These are phyloP conservation scores for Polytolypa hystricis DNA, from an alignment of 2,329 filamentous ascomycete species.

Conservation along the genomic window DNA sequence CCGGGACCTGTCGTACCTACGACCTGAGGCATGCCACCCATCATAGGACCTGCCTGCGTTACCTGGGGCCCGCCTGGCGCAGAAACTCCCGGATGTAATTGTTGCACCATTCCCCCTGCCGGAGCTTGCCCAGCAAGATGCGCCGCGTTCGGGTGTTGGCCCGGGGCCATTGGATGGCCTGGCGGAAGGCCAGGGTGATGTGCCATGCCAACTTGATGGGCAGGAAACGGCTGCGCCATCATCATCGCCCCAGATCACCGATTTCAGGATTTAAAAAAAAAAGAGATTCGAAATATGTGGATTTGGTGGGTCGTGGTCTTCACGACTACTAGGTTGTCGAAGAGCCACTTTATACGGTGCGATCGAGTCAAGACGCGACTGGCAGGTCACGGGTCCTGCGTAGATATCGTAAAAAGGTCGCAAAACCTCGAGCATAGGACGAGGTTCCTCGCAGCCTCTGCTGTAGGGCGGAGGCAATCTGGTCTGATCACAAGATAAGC, in stretches of 20 bases:
- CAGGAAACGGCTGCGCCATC: constrained; percentile 46
- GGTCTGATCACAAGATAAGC: too few species aligned
- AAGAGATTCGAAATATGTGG: too few species aligned
- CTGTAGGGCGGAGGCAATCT: too few species aligned
- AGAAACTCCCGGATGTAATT: constrained; percentile 51
- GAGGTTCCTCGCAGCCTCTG: constrained; percentile 10
- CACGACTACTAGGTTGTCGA: too few species aligned
- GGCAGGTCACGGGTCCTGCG: constrained; percentile 22
- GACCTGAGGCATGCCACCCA: constrained; percentile 51
- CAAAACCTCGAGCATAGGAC: constrained; percentile 26
- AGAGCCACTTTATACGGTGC: too few species aligned
- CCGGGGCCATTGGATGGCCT: constrained; percentile 49
- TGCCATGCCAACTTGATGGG: constrained; percentile 47
- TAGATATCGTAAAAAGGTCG: constrained; percentile 20
- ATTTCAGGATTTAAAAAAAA: constrained; percentile 13
- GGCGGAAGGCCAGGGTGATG: constrained; percentile 48
- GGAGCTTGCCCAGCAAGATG: constrained; percentile 41
- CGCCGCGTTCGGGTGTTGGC: constrained; percentile 46
- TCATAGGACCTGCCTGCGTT: constrained; percentile 52
- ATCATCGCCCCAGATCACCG: constrained; percentile 41
- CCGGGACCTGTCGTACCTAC: constrained; percentile 40
- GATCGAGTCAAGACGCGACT: constrained; percentile 24
- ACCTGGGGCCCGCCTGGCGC: constrained; percentile 48
- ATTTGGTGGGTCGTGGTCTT: too few species aligned
- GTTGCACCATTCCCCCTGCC: constrained; percentile 40